phyloP scores from a whole-genome alignment of 352 stramenopile species.

The Phytophthora meadii region DNA sequence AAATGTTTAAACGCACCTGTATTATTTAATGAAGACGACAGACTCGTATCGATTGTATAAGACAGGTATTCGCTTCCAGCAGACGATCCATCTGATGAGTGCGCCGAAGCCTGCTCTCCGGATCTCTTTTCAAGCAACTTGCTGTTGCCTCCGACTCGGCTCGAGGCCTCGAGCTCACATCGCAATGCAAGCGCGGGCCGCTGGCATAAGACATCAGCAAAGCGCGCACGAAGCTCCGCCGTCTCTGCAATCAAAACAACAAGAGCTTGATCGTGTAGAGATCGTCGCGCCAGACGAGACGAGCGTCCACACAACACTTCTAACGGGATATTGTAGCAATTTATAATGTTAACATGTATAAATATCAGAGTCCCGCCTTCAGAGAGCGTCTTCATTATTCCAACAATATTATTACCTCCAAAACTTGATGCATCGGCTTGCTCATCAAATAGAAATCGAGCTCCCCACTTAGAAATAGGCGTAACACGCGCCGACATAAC shows the following conservation, averaged over 20 bases:
- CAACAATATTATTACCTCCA: too few relatives aligned
- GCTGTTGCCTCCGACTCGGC: conserved; percentile 5
- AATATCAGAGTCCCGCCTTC: too few relatives aligned
- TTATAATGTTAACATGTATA: too few relatives aligned
- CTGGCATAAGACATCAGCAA: conserved; percentile 30
- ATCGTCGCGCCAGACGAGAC: conserved; percentile 28
- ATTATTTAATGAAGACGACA: neutral
- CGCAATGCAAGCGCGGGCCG: conserved; percentile 25
- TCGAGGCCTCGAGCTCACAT: conserved; percentile 3
- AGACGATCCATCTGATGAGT: conserved; percentile 35
- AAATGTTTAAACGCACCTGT: neutral
- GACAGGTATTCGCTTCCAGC: conserved; percentile 1
- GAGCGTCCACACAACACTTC: conserved; percentile 13
- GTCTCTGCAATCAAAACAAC: conserved; percentile 40
- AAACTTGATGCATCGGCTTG: too few relatives aligned
- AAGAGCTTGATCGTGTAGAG: conserved; percentile 12
- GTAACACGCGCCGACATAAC: conserved; percentile 25
- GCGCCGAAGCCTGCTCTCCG: conserved; percentile 24
- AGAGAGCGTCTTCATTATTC: too few relatives aligned
- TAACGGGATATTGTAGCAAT: too few relatives aligned
- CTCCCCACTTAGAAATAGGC: neutral
- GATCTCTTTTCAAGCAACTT: conserved; percentile 36
- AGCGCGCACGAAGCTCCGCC: too few relatives aligned
- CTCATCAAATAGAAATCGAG: too few relatives aligned
- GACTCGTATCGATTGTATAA: neutral